A percentile compares a stretch with the other conserved stretches of the same genome.
phyloP scores from a whole-genome alignment of 2,329 filamentous ascomycete species.

The Amauroascus niger region DNA sequence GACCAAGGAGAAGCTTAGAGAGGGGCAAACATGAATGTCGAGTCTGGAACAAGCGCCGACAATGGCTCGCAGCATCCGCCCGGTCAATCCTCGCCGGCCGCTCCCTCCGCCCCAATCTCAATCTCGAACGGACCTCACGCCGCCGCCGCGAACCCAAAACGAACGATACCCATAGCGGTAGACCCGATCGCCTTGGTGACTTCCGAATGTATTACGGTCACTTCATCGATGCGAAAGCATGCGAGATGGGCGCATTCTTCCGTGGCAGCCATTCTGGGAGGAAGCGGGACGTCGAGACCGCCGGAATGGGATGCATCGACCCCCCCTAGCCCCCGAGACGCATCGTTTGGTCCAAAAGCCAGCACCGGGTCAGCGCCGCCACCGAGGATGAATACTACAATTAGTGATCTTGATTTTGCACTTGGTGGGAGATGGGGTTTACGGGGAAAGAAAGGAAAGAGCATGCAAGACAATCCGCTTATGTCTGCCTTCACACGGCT shows the following conservation, averaged over 20 bases:
- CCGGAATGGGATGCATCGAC: constrained; percentile 36
- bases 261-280: constrained; percentile 88
- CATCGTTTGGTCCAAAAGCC: constrained; percentile 15
- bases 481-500: constrained; percentile 90
- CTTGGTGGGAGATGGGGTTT: constrained; percentile 83
- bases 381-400: constrained; percentile 19
- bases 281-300: constrained; percentile 44
- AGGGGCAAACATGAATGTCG: constrained; percentile 14
- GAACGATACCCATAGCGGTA: constrained; percentile 53
- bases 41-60: constrained; percentile 6
- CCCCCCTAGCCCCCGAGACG: constrained; percentile 29
- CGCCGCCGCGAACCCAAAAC: background rate
- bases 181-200: constrained; percentile 89
- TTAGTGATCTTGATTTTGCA: constrained; percentile 34
- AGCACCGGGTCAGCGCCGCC: constrained; percentile 19
- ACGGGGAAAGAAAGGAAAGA: constrained; percentile 89
- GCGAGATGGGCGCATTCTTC: constrained; percentile 92
- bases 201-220: constrained; percentile 97
- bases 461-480: constrained; percentile 92
- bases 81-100: background rate
- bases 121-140: constrained; percentile 3
- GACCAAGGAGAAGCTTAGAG: background rate
- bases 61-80: constrained; percentile 1
- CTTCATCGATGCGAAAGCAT: constrained; percentile 95
- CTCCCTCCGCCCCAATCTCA: background rate